Evolutionary conservation across 192 early-diverging fungal species (phyloP).

Genomic region (Linnemannia zychae): DNA sequence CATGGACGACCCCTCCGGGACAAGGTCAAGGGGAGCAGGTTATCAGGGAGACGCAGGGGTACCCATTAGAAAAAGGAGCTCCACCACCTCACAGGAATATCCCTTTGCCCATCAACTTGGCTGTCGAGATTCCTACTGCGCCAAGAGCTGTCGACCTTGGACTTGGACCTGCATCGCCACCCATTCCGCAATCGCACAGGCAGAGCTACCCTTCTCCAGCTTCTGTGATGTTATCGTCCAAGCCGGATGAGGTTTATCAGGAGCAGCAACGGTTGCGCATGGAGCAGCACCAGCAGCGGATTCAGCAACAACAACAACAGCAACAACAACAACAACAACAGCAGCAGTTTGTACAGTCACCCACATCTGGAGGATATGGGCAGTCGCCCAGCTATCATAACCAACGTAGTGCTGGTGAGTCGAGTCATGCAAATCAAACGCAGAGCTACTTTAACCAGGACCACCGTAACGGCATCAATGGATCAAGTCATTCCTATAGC

Average conservation of each 20-base stretch:
- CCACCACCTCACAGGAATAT: background rate
- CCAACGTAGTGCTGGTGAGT: background rate
- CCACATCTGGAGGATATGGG: background rate
- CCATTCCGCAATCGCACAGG: background rate
- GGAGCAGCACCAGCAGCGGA: background rate
- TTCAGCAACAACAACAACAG: background rate
- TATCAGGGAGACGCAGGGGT: background rate
- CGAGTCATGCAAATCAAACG: background rate
- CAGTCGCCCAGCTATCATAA: background rate
- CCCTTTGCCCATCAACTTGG: constrained; percentile 14
- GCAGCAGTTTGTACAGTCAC: background rate
- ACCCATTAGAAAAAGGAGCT: constrained; percentile 5
- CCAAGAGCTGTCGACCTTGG: constrained; percentile 37
- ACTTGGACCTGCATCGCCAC: constrained; percentile 25
- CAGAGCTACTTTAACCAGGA: background rate
- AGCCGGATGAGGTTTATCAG: background rate
- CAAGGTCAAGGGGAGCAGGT: background rate
- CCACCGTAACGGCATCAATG: background rate
- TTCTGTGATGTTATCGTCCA: background rate
- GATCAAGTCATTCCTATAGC: background rate
- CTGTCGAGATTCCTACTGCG: constrained; percentile 26
- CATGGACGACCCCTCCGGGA: background rate
- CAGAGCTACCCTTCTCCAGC: background rate
- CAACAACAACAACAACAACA: background rate
- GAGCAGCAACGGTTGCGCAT: background rate